Conservation (phyloP, 768 basidiomycete genomes). For the Lepiota venenata region DNA sequence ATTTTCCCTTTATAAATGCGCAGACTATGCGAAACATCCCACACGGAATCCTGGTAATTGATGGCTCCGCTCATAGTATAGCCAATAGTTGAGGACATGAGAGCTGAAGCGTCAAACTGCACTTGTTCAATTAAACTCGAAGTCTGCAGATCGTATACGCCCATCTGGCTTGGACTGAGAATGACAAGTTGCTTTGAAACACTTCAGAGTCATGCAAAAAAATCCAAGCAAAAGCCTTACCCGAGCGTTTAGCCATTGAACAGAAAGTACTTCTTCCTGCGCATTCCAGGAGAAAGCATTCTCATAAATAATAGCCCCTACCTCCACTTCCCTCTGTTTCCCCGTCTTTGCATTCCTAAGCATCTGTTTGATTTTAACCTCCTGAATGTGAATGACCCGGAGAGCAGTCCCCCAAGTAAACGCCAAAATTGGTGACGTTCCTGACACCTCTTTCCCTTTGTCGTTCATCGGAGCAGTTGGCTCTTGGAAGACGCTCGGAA, state of each 20-base stretch:
- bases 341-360: constrained; percentile 53
- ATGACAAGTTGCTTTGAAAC: constrained; percentile 61
- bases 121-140: constrained; percentile 60
- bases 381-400: constrained; percentile 62
- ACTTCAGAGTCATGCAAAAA: constrained; percentile 4
- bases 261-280: constrained; percentile 58
- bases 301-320: constrained; percentile 64
- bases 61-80: constrained; percentile 43
- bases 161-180: constrained; percentile 53
- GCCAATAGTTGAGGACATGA: constrained; percentile 52
- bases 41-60: constrained; percentile 45
- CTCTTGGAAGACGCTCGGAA: constrained; percentile 51
- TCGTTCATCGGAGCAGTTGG: constrained; percentile 16
- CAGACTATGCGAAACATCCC: constrained; percentile 66
- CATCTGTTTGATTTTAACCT: constrained; percentile 49
- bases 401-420: constrained; percentile 82
- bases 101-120: constrained; percentile 49
- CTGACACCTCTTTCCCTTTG: constrained; percentile 4
- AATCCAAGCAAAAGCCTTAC: constrained; percentile 38
- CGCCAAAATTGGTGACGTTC: constrained; percentile 62
- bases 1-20: constrained; percentile 87
- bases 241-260: constrained; percentile 87
- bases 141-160: constrained; percentile 65
- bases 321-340: constrained; percentile 54
- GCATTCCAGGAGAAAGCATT: constrained; percentile 57